Conservation (phyloP, 345 rosid genomes). For the Cardamine chenopodiifolia region DNA sequence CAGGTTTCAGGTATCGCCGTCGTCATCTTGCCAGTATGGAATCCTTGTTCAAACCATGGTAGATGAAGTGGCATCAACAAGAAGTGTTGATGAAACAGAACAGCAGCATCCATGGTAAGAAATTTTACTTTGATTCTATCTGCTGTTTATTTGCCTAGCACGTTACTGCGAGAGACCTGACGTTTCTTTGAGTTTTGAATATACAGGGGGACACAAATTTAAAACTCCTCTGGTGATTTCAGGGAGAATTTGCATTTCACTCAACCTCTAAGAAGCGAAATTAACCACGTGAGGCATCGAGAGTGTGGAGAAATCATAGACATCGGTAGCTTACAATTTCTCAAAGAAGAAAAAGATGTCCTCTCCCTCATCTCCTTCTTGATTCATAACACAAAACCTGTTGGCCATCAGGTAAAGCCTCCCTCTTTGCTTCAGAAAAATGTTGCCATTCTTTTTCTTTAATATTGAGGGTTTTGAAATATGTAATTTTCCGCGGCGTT, state of each 20-base stretch:
- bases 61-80: slow-evolving; percentile 40
- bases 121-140: slow-evolving; percentile 1
- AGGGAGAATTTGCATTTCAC: slow-evolving; percentile 39
- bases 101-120: slow-evolving; percentile 54
- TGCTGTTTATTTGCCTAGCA: slow-evolving; percentile 3
- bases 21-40: slow-evolving; percentile 82
- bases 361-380: slow-evolving; percentile 63
- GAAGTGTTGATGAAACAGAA: slow-evolving; percentile 48
- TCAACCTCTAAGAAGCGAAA: slow-evolving; percentile 26
- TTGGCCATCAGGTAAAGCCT: slow-evolving; percentile 83
- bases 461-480: slow-evolving; percentile 20
- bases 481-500: neutral
- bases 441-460: slow-evolving; percentile 19
- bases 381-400: slow-evolving; percentile 71
- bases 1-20: slow-evolving; percentile 79
- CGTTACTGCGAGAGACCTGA: slow-evolving; percentile 5
- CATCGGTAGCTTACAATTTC: slow-evolving; percentile 62
- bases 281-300: slow-evolving; percentile 38
- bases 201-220: slow-evolving; percentile 36
- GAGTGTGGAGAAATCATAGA: slow-evolving; percentile 68
- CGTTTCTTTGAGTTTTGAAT: slow-evolving; percentile 43
- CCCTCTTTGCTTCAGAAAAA: slow-evolving; percentile 11
- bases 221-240: slow-evolving; percentile 40
- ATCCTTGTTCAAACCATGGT: slow-evolving; percentile 54
- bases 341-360: slow-evolving; percentile 58